These are phyloP conservation scores for Penicillium longicatenatum DNA, from an alignment of 495 filamentous ascomycete species.

Conservation along the genomic window DNA sequence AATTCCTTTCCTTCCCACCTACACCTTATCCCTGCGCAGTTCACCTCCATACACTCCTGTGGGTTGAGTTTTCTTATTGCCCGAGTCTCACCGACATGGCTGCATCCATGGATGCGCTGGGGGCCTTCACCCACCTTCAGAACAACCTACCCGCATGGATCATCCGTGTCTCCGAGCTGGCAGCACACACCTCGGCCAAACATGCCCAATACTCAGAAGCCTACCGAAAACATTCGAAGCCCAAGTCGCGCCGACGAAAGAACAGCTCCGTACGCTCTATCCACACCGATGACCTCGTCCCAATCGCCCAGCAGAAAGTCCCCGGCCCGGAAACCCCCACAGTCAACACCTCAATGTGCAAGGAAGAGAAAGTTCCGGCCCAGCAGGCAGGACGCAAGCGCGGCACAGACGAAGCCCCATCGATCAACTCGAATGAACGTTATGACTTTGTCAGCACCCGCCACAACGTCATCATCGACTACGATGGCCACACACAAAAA, in stretches of 20 bases:
- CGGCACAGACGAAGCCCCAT: constrained; percentile 31
- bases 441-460: constrained; percentile 65
- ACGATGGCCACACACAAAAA: constrained; percentile 82
- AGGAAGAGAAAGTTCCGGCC: constrained; percentile 11
- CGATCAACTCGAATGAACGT: constrained; percentile 34
- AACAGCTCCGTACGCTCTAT: constrained; percentile 55
- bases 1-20: not conserved
- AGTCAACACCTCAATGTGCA: not conserved
- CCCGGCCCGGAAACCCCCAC: constrained; percentile 18
- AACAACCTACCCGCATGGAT: constrained; percentile 70
- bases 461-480: constrained; percentile 83
- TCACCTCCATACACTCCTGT: not conserved
- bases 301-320: constrained; percentile 20
- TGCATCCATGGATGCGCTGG: constrained; percentile 62
- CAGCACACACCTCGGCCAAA: constrained; percentile 65
- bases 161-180: constrained; percentile 66
- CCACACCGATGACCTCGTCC: constrained; percentile 35
- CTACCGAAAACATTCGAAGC: constrained; percentile 33
- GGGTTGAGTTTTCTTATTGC: not conserved
- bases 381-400: constrained; percentile 33
- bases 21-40: not conserved
- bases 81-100: constrained; percentile 12
- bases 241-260: constrained; percentile 36
- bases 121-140: constrained; percentile 56
- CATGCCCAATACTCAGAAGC: constrained; percentile 63